Evolutionary conservation across 495 filamentous ascomycete species (phyloP).

Genomic region (Clohesyomyces aquaticus): DNA sequence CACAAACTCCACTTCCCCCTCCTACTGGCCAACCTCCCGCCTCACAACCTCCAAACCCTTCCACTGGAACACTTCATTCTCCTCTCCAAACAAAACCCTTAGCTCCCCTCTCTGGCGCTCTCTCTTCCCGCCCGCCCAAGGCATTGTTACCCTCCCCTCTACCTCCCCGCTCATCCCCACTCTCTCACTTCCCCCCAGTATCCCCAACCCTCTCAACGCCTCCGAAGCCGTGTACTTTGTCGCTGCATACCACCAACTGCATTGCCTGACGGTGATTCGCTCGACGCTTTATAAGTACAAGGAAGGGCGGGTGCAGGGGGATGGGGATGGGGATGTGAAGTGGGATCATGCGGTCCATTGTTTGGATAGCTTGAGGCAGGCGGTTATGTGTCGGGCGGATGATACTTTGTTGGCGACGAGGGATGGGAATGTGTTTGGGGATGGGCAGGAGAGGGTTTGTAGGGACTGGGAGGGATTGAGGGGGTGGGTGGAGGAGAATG

Average conservation of each 20-base stretch:
- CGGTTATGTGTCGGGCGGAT: background rate
- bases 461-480: slow-evolving; percentile 2
- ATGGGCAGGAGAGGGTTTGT: background rate
- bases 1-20: too few relatives aligned
- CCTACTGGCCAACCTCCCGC: background rate
- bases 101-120: background rate
- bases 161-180: background rate
- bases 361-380: background rate
- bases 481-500: too few relatives aligned
- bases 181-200: background rate
- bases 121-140: background rate
- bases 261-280: background rate
- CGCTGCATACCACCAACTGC: slow-evolving; percentile 1
- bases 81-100: background rate
- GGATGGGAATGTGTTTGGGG: slow-evolving; percentile 1
- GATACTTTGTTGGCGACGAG: background rate
- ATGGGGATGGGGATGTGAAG: background rate
- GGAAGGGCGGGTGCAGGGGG: background rate
- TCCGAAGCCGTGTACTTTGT: background rate
- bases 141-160: background rate
- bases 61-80: background rate
- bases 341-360: background rate
- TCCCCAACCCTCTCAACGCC: background rate
- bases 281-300: background rate
- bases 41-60: background rate